phyloP scores from a whole-genome alignment of 2,329 filamentous ascomycete genomes.

The Venturiaceae sp. region DNA sequence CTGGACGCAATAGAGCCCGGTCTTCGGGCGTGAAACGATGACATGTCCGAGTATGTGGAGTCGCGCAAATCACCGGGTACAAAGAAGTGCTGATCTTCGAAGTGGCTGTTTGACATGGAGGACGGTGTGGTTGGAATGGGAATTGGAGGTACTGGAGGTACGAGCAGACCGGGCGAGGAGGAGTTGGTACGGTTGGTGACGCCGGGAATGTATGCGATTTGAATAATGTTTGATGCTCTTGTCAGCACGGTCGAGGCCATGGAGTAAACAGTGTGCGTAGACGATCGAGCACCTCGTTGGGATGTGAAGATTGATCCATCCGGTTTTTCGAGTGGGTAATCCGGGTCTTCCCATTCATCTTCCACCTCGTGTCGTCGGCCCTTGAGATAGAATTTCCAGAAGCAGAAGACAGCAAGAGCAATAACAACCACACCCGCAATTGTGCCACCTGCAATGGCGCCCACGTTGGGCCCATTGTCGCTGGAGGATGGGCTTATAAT shows the following conservation, averaged over 20 bases:
- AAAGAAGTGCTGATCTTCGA: constrained; percentile 80
- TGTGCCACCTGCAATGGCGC: constrained; percentile 86
- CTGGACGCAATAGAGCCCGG: constrained; percentile 35
- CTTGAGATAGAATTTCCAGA: constrained; percentile 86
- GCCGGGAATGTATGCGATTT: constrained; percentile 97
- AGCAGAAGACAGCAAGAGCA: constrained; percentile 63
- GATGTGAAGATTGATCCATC: constrained; percentile 47
- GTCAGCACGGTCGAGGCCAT: constrained; percentile 94
- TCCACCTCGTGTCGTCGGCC: constrained; percentile 55
- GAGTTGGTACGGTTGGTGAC: constrained; percentile 82
- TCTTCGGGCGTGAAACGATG: constrained; percentile 34
- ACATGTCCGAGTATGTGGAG: constrained; percentile 78
- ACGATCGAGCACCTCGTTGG: constrained; percentile 55
- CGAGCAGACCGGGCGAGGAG: constrained; percentile 64
- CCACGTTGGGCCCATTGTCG: constrained; percentile 52
- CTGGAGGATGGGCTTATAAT: constrained; percentile 18
- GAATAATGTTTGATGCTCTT: constrained; percentile 95
- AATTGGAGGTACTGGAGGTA: constrained; percentile 90
- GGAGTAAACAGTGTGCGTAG: constrained; percentile 78
- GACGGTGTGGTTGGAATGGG: constrained; percentile 51
- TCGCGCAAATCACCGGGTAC: constrained; percentile 83
- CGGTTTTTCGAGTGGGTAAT: constrained; percentile 47
- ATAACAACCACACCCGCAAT: constrained; percentile 73
- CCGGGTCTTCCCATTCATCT: constrained; percentile 46
- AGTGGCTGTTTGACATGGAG: constrained; percentile 47